phyloP scores from a whole-genome alignment of 2,329 filamentous ascomycete species.

The Aureobasidium leucospermi region DNA sequence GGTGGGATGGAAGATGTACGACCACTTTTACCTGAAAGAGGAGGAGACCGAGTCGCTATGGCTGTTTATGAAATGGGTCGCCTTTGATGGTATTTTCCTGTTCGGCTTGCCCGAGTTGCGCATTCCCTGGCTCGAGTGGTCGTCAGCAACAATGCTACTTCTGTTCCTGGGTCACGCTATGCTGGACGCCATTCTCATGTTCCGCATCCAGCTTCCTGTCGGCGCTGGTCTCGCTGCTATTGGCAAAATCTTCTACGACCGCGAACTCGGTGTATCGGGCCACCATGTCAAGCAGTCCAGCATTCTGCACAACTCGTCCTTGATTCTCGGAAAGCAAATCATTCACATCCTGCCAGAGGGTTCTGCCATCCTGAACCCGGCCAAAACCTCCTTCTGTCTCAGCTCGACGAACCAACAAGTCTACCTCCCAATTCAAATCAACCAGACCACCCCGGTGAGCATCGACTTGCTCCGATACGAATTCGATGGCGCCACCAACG shows the following conservation, averaged over 20 bases:
- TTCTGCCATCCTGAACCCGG: constrained; percentile 76
- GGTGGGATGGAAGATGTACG: constrained; percentile 77
- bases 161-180: constrained; percentile 66
- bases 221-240: constrained; percentile 65
- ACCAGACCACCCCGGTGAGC: constrained; percentile 80
- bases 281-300: constrained; percentile 79
- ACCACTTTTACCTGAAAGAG: constrained; percentile 71
- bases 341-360: constrained; percentile 97
- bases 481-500: constrained; percentile 70
- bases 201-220: constrained; percentile 73
- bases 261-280: constrained; percentile 89
- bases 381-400: constrained; percentile 73
- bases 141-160: constrained; percentile 62
- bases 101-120: constrained; percentile 79
- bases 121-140: constrained; percentile 96
- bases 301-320: constrained; percentile 83
- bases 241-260: constrained; percentile 79
- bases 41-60: constrained; percentile 82
- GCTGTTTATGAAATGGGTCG: constrained; percentile 89
- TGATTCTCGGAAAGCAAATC: constrained; percentile 94
- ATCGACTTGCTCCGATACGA: constrained; percentile 87
- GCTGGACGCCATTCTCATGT: constrained; percentile 83
- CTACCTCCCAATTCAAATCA: constrained; percentile 79
- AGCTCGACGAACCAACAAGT: constrained; percentile 54
- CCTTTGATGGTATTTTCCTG: constrained; percentile 77